A percentile compares a stretch with the other conserved stretches of the same genome.
phyloP scores from a whole-genome alignment of 495 filamentous ascomycete genomes.

The Penicillium simplicissimum region DNA sequence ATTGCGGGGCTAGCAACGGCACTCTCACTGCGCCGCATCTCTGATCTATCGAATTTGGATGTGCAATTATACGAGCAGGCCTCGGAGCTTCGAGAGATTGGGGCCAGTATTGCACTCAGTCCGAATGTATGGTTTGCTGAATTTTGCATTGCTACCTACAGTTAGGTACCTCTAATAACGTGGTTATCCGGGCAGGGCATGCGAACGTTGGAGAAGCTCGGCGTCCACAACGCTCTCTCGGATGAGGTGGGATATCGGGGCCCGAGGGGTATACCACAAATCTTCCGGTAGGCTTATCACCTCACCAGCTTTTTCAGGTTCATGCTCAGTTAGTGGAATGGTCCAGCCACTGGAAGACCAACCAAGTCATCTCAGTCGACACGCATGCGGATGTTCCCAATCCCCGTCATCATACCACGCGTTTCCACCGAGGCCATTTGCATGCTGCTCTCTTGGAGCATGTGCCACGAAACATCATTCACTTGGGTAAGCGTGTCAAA shows the following conservation, averaged over 20 bases:
- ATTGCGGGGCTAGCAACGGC: constrained; percentile 51
- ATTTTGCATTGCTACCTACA: not conserved
- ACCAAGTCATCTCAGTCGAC: constrained; percentile 46
- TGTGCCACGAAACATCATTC: constrained; percentile 34
- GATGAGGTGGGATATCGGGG: constrained; percentile 45
- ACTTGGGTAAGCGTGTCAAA: constrained; percentile 24
- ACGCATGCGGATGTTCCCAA: constrained; percentile 37
- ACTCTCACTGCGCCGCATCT: constrained; percentile 38
- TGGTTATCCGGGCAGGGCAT: constrained; percentile 32
- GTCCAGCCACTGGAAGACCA: constrained; percentile 43
- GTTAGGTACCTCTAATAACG: not conserved
- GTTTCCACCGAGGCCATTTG: constrained; percentile 49
- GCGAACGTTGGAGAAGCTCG: constrained; percentile 48
- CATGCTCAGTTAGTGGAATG: not conserved
- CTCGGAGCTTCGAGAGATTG: constrained; percentile 46
- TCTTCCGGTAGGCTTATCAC: constrained; percentile 25
- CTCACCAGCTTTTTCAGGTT: not conserved
- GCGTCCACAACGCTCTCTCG: constrained; percentile 39
- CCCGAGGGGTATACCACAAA: constrained; percentile 40
- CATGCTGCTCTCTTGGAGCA: constrained; percentile 46
- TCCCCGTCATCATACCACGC: constrained; percentile 45
- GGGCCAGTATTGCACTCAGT: constrained; percentile 51
- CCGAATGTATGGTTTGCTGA: constrained; percentile 38
- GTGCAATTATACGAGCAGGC: constrained; percentile 50
- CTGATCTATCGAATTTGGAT: constrained; percentile 36